Evolutionary conservation across 176 grass and related monocot genomes (phyloP), one percentile per base, ranked within the genome.

Genomic region (Musa beccarii): DNA sequence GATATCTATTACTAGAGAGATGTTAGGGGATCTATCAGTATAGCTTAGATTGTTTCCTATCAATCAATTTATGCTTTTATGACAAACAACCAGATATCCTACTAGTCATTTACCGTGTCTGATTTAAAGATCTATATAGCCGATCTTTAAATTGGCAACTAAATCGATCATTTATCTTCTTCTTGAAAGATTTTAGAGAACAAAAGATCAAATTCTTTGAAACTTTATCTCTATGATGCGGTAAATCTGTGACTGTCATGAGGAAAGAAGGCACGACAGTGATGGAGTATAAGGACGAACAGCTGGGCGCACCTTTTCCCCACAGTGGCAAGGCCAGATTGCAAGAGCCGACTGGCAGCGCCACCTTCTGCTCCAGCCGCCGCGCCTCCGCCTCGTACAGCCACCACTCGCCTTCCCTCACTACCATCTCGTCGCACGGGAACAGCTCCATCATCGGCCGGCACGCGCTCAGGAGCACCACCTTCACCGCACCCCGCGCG

Each of bases 371-470:
- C 72, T 89, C 81, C n/a, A 99, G 75, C 2, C 82, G 68, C 10
- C 51, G 3, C 12, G 80, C 86, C 76, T 89, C 75, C 19, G 85
- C 81, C 55, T 59, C 78, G 59, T 89, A 92, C 86, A 99, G 85
- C 90, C 89, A 88, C 95, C 90, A 94, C 7, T 82, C 66, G 1
- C 86, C 88, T 25, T 91, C 86, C 78, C 80, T 76, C 3, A 54
- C 79, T 69, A 88, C 88, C 19, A 51, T 17, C 26, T 99, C 95
- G 74, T 89, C 88, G 75, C 95, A 99, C 11, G 83, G 86, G 87
- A 99, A 99, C 74, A 99, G 49, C 81, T 99, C 95, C 86, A 81
- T 91, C 95, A 99, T 99, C 52, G 95, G 95, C 68, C 81, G 76
- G 81, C 95, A 99, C 76, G 75, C 74, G 78, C 86, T 86, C 20